These are phyloP conservation scores for Laetiporus sulphureus DNA, from an alignment of 1,284 basidiomycete species.

Conservation along the genomic window DNA sequence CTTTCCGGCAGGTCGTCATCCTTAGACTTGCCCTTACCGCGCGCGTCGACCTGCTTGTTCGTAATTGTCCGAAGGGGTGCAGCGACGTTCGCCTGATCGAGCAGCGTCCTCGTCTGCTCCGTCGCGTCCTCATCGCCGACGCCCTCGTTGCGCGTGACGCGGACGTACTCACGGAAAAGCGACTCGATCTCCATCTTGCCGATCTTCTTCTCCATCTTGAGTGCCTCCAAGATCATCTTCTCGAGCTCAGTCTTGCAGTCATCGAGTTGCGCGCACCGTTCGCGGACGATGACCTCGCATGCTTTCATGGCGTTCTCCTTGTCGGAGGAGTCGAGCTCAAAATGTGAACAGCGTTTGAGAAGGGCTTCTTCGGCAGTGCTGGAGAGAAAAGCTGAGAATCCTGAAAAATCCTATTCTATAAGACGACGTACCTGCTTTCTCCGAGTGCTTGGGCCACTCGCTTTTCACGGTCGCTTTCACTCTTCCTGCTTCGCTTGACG, in stretches of 20 bases:
- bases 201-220: constrained; percentile 61
- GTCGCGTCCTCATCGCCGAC: constrained; percentile 75
- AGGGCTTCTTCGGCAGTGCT: constrained; percentile 88
- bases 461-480: constrained; percentile 86
- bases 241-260: constrained; percentile 76
- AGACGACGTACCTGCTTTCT: constrained; percentile 62
- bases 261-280: constrained; percentile 73
- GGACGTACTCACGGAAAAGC: constrained; percentile 72
- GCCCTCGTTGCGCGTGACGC: constrained; percentile 62
- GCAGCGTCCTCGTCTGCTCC: constrained; percentile 47
- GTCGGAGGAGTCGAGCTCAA: constrained; percentile 74
- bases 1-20: constrained; percentile 50
- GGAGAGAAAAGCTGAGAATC: not conserved
- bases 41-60: constrained; percentile 28
- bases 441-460: constrained; percentile 83
- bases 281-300: constrained; percentile 85
- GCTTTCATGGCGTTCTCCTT: constrained; percentile 81
- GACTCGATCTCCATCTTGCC: constrained; percentile 60
- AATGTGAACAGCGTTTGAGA: constrained; percentile 90
- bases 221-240: constrained; percentile 56
- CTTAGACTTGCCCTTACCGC: constrained; percentile 46
- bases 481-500: constrained; percentile 79
- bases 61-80: constrained; percentile 22
- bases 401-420: not conserved
- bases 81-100: constrained; percentile 57